These are phyloP conservation scores for Chaetoscypha palmicola DNA, from an alignment of 2,329 filamentous ascomycete genomes.

Conservation along the genomic window DNA sequence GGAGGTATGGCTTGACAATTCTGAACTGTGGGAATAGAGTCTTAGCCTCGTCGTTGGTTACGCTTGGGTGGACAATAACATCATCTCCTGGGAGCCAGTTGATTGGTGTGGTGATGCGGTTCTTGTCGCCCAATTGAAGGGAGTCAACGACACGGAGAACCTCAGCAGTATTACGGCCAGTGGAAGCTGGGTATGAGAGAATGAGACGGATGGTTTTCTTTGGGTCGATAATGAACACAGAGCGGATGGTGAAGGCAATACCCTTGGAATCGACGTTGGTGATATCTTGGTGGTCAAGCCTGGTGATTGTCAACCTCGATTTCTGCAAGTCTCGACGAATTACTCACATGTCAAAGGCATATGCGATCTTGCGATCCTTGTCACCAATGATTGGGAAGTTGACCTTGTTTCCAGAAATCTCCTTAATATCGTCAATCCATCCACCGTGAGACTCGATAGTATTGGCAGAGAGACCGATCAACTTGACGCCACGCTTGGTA, in stretches of 20 bases:
- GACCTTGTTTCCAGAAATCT: conserved; percentile 64
- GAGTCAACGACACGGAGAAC: conserved; percentile 74
- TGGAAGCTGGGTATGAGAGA: conserved; percentile 87
- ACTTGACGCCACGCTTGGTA: conserved; percentile 77
- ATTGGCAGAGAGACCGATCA: conserved; percentile 87
- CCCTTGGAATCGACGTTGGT: conserved; percentile 76
- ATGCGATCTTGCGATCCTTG: conserved; percentile 70
- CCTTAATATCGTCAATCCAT: conserved; percentile 87
- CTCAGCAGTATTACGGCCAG: conserved; percentile 75
- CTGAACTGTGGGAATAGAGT: conserved; percentile 76
- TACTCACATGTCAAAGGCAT: conserved; percentile 68
- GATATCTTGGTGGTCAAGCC: conserved; percentile 72
- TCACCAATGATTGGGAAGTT: conserved; percentile 77
- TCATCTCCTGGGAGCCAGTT: conserved; percentile 87
- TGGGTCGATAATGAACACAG: conserved; percentile 91
- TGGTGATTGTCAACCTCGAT: conserved; percentile 25
- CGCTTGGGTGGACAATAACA: conserved; percentile 80
- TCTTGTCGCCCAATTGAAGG: conserved; percentile 77
- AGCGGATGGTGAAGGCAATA: conserved; percentile 89
- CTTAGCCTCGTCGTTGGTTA: conserved; percentile 79
- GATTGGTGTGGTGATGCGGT: conserved; percentile 81
- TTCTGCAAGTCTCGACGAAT: neutral
- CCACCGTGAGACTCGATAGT: conserved; percentile 73
- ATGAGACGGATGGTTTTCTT: conserved; percentile 89
- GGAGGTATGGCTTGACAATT: conserved; percentile 64